Conservation (phyloP, 257 asterid genomes). For the Solanum pennellii region DNA sequence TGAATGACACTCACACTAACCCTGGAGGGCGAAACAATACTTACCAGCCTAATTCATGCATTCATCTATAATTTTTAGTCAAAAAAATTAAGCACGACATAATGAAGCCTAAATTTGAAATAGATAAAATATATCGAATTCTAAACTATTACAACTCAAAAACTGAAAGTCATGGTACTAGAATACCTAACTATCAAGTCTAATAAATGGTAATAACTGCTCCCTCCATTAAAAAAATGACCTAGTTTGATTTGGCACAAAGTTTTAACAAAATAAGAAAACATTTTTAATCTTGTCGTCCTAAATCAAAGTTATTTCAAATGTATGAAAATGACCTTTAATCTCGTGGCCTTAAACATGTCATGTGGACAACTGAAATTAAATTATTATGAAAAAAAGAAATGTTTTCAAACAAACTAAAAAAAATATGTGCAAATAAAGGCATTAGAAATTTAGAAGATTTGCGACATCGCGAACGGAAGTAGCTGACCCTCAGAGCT, state of each 20-base stretch:
- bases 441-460: neutral
- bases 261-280: too few relatives aligned
- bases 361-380: neutral
- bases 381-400: too few relatives aligned
- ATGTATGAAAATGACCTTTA: neutral
- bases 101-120: neutral
- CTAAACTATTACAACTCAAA: neutral
- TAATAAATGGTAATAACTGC: neutral
- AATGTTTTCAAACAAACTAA: neutral
- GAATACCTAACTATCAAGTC: neutral
- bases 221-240: neutral
- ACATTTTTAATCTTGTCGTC: neutral
- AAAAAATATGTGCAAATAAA: neutral
- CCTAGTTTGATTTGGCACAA: neutral
- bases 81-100: neutral
- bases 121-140: too few relatives aligned
- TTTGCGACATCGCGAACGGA: neutral
- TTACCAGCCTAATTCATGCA: neutral
- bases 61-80: too few relatives aligned
- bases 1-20: neutral
- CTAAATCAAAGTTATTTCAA: neutral
- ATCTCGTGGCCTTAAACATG: neutral
- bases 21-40: neutral
- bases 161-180: neutral
- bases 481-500: neutral